These are phyloP conservation scores for Solanum paucissectum DNA, from an alignment of 257 asterid genomes.

Conservation along the genomic window DNA sequence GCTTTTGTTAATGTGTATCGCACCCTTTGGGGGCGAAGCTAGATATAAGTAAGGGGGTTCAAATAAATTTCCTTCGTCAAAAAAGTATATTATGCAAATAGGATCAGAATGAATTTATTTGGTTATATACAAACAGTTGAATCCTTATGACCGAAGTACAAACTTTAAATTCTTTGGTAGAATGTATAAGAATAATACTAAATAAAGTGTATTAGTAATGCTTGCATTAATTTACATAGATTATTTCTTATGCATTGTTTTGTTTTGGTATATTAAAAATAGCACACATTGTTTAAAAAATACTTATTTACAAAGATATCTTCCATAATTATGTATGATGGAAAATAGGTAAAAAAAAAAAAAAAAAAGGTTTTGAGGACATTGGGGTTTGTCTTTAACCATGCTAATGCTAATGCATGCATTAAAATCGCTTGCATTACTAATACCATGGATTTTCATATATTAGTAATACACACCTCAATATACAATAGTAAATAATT, in stretches of 20 bases:
- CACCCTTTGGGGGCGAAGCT: neutral
- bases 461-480: neutral
- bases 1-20: neutral
- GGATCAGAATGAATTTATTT: neutral
- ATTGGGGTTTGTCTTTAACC: neutral
- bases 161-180: neutral
- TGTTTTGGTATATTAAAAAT: too few relatives aligned
- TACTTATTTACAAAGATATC: too few relatives aligned
- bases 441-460: neutral
- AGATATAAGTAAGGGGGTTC: neutral
- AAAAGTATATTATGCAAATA: neutral
- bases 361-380: neutral
- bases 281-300: neutral
- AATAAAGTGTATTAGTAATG: too few relatives aligned
- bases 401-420: neutral
- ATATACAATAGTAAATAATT: too few relatives aligned
- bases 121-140: neutral
- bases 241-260: too few relatives aligned
- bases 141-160: neutral
- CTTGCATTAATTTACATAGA: too few relatives aligned
- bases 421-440: neutral
- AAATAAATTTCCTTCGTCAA: neutral
- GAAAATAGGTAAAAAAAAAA: neutral
- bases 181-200: too few relatives aligned
- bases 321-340: too few relatives aligned